These are phyloP conservation scores for Raffaelea albimanens DNA, from an alignment of 2,329 filamentous ascomycete species.

Conservation along the genomic window DNA sequence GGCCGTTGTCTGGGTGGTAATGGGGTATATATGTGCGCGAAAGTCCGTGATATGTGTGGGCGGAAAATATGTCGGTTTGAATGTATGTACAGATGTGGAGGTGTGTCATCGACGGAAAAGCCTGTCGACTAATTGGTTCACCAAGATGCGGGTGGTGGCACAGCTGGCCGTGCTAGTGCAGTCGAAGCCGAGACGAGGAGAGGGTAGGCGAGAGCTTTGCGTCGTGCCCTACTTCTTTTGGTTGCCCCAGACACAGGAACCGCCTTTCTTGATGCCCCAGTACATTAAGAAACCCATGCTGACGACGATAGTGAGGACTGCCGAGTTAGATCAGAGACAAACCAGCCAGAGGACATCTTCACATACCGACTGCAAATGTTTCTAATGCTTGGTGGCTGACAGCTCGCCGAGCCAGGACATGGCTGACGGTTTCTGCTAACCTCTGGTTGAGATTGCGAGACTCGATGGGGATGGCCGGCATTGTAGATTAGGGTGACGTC, in stretches of 20 bases:
- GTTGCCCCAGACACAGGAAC: not conserved
- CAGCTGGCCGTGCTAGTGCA: too few relatives aligned
- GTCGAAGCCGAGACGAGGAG: too few relatives aligned
- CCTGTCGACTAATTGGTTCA: too few relatives aligned
- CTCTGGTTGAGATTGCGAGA: conserved; percentile 3
- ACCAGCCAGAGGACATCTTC: not conserved
- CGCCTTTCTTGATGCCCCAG: conserved; percentile 4
- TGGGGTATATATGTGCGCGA: too few relatives aligned
- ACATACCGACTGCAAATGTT: conserved; percentile 2
- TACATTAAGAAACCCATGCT: conserved; percentile 7
- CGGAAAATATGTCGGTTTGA: too few relatives aligned
- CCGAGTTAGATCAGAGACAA: not conserved
- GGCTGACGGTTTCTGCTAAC: not conserved
- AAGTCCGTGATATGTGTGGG: too few relatives aligned
- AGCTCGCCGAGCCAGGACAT: conserved; percentile 1
- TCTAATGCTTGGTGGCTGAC: conserved; percentile 6
- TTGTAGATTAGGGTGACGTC: not conserved
- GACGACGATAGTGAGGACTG: conserved; percentile 6
- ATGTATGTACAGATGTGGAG: too few relatives aligned
- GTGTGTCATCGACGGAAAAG: too few relatives aligned
- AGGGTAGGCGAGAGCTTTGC: too few relatives aligned
- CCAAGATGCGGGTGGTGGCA: too few relatives aligned
- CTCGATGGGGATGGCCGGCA: conserved; percentile 3
- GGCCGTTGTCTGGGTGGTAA: too few relatives aligned
- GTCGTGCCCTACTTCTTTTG: too few relatives aligned